Evolutionary conservation across 208 protist genomes (phyloP), one percentile per base, ranked within the genome.

Genomic region (Trypanosoma theileri): DNA sequence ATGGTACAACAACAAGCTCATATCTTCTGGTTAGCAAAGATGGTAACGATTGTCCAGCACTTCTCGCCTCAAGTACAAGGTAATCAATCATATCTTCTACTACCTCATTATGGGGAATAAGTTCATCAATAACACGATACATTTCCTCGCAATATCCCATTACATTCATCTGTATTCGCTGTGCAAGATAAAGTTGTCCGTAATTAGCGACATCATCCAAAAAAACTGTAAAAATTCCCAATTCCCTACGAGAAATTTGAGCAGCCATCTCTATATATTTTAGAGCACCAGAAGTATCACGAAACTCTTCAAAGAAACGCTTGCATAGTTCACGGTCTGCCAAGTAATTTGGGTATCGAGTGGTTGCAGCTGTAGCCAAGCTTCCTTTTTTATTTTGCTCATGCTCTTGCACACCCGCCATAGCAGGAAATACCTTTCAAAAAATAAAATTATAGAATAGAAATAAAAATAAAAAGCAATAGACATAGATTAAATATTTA

Each of bases 111-210:
- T 67, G 65, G 9, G 85, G 85, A 66, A 94, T 84, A 28, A 89
- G 31, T 19, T 81, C 74, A 70, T 94, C 89, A 54, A 94, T 79
- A 12, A 92, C 82, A 42, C 75, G 73, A 68, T 83, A 90, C 19
- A 94, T 54, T 61, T 94, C 85, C 46, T 94, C 89, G 67, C 77
- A 85, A 68, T 94, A 94, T 7, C 85, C 85, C n/a, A 86, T 66
- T 6, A 94, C 74, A 73, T 94, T 94, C 89, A 92, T 92, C 59
- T 94, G 85, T 59, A 94, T 91, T 35, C 89, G 59, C 61, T 92
- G 85, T 12, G 89, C 85, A 12, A 94, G 67, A 67, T 94, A 83
- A 31, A 89, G 56, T 45, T 92, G 77, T 4, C 89, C 89, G 65
- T 80, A 86, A n/a, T 55, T 24, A 9, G 77, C 77, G 10, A 94